phyloP scores from a whole-genome alignment of 176 grass and related monocot species.

The Luzula sylvatica region DNA sequence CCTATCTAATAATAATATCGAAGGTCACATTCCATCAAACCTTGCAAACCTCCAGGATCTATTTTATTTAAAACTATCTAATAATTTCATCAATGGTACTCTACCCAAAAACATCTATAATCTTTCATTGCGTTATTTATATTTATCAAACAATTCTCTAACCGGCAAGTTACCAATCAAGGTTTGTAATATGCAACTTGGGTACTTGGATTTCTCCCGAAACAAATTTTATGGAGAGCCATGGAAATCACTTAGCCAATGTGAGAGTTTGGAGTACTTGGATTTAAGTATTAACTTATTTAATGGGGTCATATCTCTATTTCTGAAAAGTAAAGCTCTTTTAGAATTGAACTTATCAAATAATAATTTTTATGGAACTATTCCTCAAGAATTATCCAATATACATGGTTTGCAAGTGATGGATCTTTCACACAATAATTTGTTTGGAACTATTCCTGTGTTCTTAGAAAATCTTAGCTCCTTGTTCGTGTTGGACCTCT shows the following conservation, averaged over 20 bases:
- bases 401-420: slow-evolving; percentile 25
- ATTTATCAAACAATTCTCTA: slow-evolving; percentile 30
- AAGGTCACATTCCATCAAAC: too few relatives aligned
- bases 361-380: slow-evolving; percentile 28
- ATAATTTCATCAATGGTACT: too few relatives aligned
- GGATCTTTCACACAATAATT: slow-evolving; percentile 34
- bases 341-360: slow-evolving; percentile 22
- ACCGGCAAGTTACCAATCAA: slow-evolving; percentile 25
- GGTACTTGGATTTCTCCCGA: slow-evolving; percentile 6
- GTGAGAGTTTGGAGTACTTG: slow-evolving; percentile 29
- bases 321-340: slow-evolving; percentile 24
- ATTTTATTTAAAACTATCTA: too few relatives aligned
- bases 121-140: background rate
- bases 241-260: slow-evolving; percentile 19
- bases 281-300: slow-evolving; percentile 32
- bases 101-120: too few relatives aligned
- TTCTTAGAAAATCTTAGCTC: slow-evolving; percentile 8
- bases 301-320: slow-evolving; percentile 21
- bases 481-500: slow-evolving; percentile 30
- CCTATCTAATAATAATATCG: too few relatives aligned
- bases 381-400: slow-evolving; percentile 32
- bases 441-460: slow-evolving; percentile 33
- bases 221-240: slow-evolving; percentile 30
- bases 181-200: slow-evolving; percentile 21
- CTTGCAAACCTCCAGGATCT: too few relatives aligned